phyloP scores from a whole-genome alignment of 176 grass and related monocot species.

The Phragmites australis region DNA sequence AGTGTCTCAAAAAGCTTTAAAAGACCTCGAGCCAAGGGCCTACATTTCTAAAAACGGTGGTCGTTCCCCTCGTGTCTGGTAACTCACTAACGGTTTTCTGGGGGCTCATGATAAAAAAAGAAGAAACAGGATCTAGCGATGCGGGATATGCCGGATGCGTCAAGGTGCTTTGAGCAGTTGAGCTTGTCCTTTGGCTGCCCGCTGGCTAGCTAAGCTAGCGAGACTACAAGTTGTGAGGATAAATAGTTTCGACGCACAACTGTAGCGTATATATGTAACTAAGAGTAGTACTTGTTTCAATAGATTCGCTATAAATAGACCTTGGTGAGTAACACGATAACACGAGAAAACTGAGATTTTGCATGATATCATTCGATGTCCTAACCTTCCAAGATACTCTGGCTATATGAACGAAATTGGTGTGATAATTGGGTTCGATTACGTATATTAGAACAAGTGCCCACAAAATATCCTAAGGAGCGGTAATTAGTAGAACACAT shows the following conservation, averaged over 20 bases:
- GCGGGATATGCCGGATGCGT: no score
- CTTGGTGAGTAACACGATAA: background rate
- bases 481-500: background rate
- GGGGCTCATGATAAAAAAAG: slow-evolving; percentile 23
- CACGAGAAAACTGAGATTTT: background rate
- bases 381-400: slow-evolving; percentile 10
- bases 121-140: slow-evolving; percentile 32
- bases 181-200: slow-evolving; percentile 23
- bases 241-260: background rate
- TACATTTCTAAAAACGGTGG: slow-evolving; percentile 27
- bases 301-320: background rate
- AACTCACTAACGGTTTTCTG: slow-evolving; percentile 46
- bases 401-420: background rate
- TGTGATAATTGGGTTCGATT: background rate
- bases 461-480: background rate
- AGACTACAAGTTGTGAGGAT: background rate
- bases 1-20: no score
- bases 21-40: no score
- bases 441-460: background rate
- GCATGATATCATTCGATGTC: background rate
- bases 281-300: background rate
- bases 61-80: slow-evolving; percentile 42
- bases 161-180: background rate
- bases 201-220: background rate
- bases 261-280: background rate